Evolutionary conservation across 2,329 filamentous ascomycete genomes (phyloP).

Genomic region (Trematosphaeria pertusa): DNA sequence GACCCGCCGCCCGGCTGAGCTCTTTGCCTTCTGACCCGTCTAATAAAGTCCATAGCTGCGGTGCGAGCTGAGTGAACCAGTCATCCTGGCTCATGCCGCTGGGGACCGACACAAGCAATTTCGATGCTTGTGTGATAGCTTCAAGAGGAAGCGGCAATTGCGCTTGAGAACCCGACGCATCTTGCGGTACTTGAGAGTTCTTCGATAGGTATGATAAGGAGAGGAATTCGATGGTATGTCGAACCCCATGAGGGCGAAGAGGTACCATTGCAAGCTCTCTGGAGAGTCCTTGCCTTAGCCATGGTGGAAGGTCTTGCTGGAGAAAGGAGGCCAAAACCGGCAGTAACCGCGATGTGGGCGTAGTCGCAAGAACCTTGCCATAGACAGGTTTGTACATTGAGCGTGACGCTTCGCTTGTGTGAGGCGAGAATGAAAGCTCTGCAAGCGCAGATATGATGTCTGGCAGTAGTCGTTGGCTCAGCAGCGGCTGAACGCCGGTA

Average conservation of each 20-base stretch:
- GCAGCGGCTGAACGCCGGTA: slow-evolving; percentile 44
- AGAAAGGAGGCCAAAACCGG: slow-evolving; percentile 69
- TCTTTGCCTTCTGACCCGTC: slow-evolving; percentile 67
- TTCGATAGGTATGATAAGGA: slow-evolving; percentile 68
- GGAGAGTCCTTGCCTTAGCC: slow-evolving; percentile 66
- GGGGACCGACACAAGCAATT: slow-evolving; percentile 67
- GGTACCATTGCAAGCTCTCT: slow-evolving; percentile 67
- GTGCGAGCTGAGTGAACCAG: slow-evolving; percentile 68
- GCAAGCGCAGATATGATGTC: slow-evolving; percentile 45
- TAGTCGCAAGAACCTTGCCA: slow-evolving; percentile 29
- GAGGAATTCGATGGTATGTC: slow-evolving; percentile 73
- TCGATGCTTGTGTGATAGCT: slow-evolving; percentile 68
- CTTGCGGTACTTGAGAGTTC: slow-evolving; percentile 52
- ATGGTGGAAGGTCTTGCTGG: slow-evolving; percentile 66
- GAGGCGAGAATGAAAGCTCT: slow-evolving; percentile 44
- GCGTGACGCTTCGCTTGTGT: slow-evolving; percentile 13
- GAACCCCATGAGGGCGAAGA: slow-evolving; percentile 67
- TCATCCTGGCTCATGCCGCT: slow-evolving; percentile 58
- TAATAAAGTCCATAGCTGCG: slow-evolving; percentile 67
- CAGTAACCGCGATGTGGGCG: slow-evolving; percentile 63
- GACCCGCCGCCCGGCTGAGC: slow-evolving; percentile 65
- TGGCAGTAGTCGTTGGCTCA: slow-evolving; percentile 42
- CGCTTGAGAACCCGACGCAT: slow-evolving; percentile 40
- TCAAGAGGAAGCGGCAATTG: slow-evolving; percentile 70
- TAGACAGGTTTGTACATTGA: slow-evolving; percentile 26